Base-by-base conservation (phyloP, 257 asterid species). In the Primulina eburnea region DNA sequence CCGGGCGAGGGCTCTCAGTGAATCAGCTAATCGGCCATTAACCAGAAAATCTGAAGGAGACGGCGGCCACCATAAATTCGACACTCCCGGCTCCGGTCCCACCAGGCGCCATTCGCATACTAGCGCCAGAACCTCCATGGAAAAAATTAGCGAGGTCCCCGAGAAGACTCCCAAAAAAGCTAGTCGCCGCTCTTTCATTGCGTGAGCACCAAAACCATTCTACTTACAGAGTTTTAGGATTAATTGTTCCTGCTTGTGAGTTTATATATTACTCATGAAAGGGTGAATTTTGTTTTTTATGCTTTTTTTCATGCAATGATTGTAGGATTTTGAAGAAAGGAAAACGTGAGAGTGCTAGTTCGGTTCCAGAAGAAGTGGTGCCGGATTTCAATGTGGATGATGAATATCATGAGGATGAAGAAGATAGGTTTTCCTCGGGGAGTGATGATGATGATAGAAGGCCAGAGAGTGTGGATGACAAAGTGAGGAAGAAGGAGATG, bases 401-500 rank as follows among this genome's bases (percentile, higher is more conserved):
- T 0, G 84, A 75, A 0, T 84, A 47, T 47, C 18, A 47, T 14
- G 55, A 47, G 55, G 55, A 47, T 14, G 55, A 47, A 0, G 55
- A 12, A 47, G 55, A 57, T 38, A 68, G n/a, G 70, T 83, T 79
- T 69, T 60, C 78, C 6, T 82, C 88, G 40, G 92, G 82, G 62
- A 83, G 86, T 3, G 88, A 75, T 6, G 82, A 87, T 30, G 97
- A 94, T 38, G 86, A 47, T 14, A 47, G 76, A 38, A 76, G 97
- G 72, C 97, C 96, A 2, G 93, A 87, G 50, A 91, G 97, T 60
- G 89, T 94, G 52, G 99, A 94, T 71, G 97, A 94, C 47, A 91
- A 86, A 86, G 95, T 89, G 32, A 86, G 99, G 79, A 89, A 89
- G 85, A 94, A 84, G 87, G 97, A 94, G 68, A 94, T 90, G 97